Evolutionary conservation across 2,329 filamentous ascomycete genomes (phyloP).

Genomic region (Alternaria sp.): DNA sequence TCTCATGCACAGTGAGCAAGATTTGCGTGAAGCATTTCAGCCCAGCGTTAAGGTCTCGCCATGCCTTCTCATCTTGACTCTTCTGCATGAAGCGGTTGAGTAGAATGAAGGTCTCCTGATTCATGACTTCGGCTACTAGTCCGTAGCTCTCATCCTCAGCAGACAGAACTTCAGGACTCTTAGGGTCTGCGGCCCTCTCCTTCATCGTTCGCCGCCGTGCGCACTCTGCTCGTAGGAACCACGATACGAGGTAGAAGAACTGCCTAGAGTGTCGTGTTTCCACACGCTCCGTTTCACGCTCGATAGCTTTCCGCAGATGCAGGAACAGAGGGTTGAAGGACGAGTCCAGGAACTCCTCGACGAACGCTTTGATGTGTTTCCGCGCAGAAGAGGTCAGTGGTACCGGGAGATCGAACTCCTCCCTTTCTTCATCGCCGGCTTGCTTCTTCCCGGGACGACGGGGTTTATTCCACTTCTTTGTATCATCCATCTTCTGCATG

Average conservation of each 20-base stretch:
- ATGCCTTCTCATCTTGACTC: conserved; percentile 81
- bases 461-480: conserved; percentile 89
- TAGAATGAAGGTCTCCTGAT: conserved; percentile 92
- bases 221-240: conserved; percentile 90
- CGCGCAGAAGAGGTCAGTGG: conserved; percentile 75
- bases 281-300: conserved; percentile 84
- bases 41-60: conserved; percentile 83
- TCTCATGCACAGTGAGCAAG: conserved; percentile 88
- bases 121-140: conserved; percentile 85
- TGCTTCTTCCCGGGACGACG: conserved; percentile 56
- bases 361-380: conserved; percentile 79
- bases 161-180: conserved; percentile 48
- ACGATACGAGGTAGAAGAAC: conserved; percentile 90
- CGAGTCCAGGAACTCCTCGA: conserved; percentile 92
- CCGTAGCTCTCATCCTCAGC: conserved; percentile 76
- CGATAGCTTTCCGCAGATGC: conserved; percentile 85
- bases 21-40: conserved; percentile 97
- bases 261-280: conserved; percentile 79
- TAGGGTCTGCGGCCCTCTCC: conserved; percentile 62
- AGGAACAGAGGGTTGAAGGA: conserved; percentile 90
- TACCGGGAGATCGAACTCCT: conserved; percentile 77
- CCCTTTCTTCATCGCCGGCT: conserved; percentile 45
- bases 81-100: conserved; percentile 83
- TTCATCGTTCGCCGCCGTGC: conserved; percentile 65
- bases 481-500: conserved; percentile 86